Base-by-base conservation (phyloP, 2,329 filamentous ascomycete species). In the Trichoderma harzianum region DNA sequence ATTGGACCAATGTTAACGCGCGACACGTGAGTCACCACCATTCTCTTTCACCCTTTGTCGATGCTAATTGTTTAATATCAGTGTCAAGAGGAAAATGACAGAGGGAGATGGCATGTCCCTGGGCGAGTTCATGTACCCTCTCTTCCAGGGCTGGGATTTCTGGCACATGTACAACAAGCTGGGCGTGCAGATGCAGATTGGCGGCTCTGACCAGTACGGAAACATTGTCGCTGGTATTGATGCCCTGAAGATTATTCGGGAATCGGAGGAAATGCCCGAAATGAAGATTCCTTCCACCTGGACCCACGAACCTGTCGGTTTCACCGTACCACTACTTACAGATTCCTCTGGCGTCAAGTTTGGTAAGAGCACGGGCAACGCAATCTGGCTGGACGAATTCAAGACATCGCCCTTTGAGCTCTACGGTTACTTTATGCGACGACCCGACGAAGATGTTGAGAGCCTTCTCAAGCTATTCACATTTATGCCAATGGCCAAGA, bases 141-240 rank as follows among this genome's bases (percentile, higher is more conserved):
- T 99, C 18, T 89, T 98, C 77, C 96, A 99, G 80, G 94, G 92
- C 26, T 98, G 95, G 92, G 96, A 99, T 80, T 99, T 95, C 89
- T 98, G 93, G 93, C 87, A 93, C 76, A 87, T 98, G 83, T 97
- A 93, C 82, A 80, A 77, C 73, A 86, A 88, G 61, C 85, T 86
- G 28, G 87, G 87, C 62, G 86, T 94, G 11, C 91, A 95, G 78
- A 88, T 98, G 79, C 94, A 99, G 82, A 93, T 99, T 67, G 96
- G 96, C 72, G 96, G 96, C 51, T 94, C 94, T 7, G 96, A 99
- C 79, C 96, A 99, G 83, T 98, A 92, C 79, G 96, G 96, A 74
- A 99, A 99, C 82, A 98, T 99, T 75, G 88, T 97, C 32, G 91
- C 95, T 14, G 96, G 96, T 63, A 91, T 96, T 78, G 93, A 98